Percentiles rank a stretch among this genome's conserved stretches.
Evolutionary conservation across 306 rosid species (phyloP).

Genomic region (Quercus variabilis): DNA sequence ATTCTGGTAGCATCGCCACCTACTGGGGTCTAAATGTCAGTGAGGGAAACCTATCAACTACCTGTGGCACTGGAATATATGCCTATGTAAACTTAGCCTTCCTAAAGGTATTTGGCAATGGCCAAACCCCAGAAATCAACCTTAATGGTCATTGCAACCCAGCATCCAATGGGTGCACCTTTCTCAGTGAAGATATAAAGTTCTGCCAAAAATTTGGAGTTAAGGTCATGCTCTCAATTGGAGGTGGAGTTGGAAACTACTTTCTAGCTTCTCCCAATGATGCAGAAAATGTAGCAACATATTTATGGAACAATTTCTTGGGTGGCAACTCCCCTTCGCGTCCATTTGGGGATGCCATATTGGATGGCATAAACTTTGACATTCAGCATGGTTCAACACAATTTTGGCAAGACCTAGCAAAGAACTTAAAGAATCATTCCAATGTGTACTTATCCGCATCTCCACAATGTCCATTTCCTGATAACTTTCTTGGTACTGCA

Average conservation of each 20-base stretch:
- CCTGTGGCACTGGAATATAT: constrained; percentile 59
- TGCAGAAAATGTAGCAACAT: constrained; percentile 33
- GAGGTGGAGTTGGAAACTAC: constrained; percentile 41
- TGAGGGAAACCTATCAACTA: constrained; percentile 44
- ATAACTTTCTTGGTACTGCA: constrained; percentile 33
- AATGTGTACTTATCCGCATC: constrained; percentile 45
- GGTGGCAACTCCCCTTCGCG: constrained; percentile 44
- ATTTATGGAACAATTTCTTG: constrained; percentile 55
- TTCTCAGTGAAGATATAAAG: constrained; percentile 30
- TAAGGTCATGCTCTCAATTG: constrained; percentile 60
- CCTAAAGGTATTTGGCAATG: constrained; percentile 42
- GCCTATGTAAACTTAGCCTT: constrained; percentile 56
- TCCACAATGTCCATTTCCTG: constrained; percentile 59
- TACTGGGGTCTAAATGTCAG: constrained; percentile 58
- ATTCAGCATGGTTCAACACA: constrained; percentile 30
- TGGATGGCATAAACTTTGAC: constrained; percentile 64
- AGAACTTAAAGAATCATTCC: constrained; percentile 16
- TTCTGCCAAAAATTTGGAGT: constrained; percentile 41
- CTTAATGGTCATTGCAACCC: constrained; percentile 51
- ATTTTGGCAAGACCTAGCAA: constrained; percentile 45
- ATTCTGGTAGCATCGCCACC: constrained; percentile 41
- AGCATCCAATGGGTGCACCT: constrained; percentile 15
- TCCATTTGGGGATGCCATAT: constrained; percentile 46
- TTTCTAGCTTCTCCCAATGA: constrained; percentile 46
- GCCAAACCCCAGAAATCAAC: constrained; percentile 37